Conservation (phyloP, 2,329 filamentous ascomycete genomes). For the Keithomyces neogunnii region DNA sequence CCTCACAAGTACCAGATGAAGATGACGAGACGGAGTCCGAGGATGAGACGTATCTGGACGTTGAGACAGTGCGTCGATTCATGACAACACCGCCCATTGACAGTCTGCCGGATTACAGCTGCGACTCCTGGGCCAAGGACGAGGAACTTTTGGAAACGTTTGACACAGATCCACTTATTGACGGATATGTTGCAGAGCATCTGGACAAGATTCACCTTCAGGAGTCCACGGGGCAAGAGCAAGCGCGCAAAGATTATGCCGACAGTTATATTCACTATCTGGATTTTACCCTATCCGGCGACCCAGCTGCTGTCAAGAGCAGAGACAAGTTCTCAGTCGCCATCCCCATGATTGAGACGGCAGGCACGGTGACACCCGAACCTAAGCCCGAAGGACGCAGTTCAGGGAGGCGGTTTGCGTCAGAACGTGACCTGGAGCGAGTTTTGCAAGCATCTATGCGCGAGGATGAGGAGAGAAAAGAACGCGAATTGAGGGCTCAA, state of each 20-base stretch:
- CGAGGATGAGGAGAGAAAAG: conserved; percentile 61
- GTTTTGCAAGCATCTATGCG: conserved; percentile 64
- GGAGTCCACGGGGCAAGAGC: conserved; percentile 28
- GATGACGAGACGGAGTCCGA: conserved; percentile 48
- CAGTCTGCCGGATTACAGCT: conserved; percentile 39
- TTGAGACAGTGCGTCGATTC: conserved; percentile 40
- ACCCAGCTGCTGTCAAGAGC: conserved; percentile 45
- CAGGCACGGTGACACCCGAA: conserved; percentile 37
- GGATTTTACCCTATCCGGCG: conserved; percentile 46
- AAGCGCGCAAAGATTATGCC: conserved; percentile 32
- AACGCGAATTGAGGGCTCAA: conserved; percentile 55
- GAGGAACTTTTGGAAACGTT: conserved; percentile 33
- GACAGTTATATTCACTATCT: conserved; percentile 44
- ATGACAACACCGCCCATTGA: conserved; percentile 48
- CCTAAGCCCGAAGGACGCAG: conserved; percentile 48
- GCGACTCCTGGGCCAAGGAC: conserved; percentile 40
- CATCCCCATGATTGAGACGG: conserved; percentile 24
- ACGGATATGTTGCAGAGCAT: conserved; percentile 37
- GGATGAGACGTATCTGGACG: conserved; percentile 40
- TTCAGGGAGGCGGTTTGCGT: conserved; percentile 50
- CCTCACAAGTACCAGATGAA: conserved; percentile 40
- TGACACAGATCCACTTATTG: conserved; percentile 29
- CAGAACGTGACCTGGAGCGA: conserved; percentile 64
- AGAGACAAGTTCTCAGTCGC: conserved; percentile 43
- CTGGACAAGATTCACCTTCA: conserved; percentile 33